phyloP scores from a whole-genome alignment of 768 basidiomycete genomes.

The Collybiopsis confluens region DNA sequence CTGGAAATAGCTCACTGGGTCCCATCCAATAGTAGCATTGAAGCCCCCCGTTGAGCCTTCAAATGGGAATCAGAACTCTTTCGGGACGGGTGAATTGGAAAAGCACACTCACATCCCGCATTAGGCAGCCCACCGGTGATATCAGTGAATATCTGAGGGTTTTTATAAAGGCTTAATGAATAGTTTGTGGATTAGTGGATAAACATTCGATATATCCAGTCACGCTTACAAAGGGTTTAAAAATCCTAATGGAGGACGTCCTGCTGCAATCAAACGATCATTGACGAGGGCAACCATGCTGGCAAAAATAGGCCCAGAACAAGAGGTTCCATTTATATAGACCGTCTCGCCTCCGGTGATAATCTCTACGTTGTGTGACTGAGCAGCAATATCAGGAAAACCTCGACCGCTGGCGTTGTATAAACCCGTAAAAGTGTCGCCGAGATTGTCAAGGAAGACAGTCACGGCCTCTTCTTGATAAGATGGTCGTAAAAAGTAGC shows the following conservation, averaged over 20 bases:
- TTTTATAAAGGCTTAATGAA: slow-evolving; percentile 9
- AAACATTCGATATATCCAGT: background rate
- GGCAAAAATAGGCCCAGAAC: slow-evolving; percentile 40
- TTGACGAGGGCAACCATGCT: slow-evolving; percentile 42
- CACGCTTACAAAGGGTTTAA: slow-evolving; percentile 34
- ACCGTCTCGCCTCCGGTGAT: background rate
- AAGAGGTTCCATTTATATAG: slow-evolving; percentile 37
- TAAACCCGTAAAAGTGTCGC: slow-evolving; percentile 31
- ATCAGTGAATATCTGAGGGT: slow-evolving; percentile 9
- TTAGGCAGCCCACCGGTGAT: slow-evolving; percentile 6
- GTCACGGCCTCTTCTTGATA: slow-evolving; percentile 34
- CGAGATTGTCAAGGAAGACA: slow-evolving; percentile 26
- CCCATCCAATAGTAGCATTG: slow-evolving; percentile 5
- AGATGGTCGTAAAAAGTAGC: slow-evolving; percentile 23
- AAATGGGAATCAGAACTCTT: background rate
- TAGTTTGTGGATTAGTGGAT: background rate
- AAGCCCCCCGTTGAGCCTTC: slow-evolving; percentile 2
- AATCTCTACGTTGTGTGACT: slow-evolving; percentile 9
- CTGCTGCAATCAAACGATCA: slow-evolving; percentile 31
- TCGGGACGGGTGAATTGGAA: background rate
- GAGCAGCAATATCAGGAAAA: slow-evolving; percentile 12
- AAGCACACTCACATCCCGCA: background rate
- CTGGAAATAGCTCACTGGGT: slow-evolving; percentile 1
- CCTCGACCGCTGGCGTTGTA: slow-evolving; percentile 34
- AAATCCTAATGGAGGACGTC: slow-evolving; percentile 34